phyloP scores from a whole-genome alignment of 441 rosid species.

The Erodium texanum region DNA sequence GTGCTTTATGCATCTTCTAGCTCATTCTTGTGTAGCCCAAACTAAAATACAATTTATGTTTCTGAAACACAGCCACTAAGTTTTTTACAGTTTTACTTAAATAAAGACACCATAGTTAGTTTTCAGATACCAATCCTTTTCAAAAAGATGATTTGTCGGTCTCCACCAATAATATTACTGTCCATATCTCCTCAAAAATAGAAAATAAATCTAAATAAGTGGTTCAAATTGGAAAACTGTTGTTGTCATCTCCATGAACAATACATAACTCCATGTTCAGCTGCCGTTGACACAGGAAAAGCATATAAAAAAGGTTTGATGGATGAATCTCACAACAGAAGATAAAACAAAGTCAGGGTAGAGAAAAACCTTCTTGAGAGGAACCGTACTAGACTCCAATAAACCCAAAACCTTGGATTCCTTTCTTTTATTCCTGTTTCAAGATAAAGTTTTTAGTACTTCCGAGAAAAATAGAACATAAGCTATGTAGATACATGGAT shows the following conservation, averaged over 20 bases:
- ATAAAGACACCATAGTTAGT: background rate
- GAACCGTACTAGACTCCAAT: background rate
- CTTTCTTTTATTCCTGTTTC: background rate
- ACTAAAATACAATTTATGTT: too few relatives aligned
- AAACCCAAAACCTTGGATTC: background rate
- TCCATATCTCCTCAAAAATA: background rate
- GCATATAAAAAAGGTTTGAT: background rate
- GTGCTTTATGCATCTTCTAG: background rate
- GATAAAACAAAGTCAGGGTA: background rate
- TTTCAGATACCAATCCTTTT: background rate
- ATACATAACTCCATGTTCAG: background rate
- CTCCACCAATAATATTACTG: too few relatives aligned
- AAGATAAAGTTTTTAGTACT: background rate
- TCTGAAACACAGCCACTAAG: background rate
- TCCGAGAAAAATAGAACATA: background rate
- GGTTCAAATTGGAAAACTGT: background rate
- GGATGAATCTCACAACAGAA: background rate
- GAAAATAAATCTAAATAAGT: background rate
- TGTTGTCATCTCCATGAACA: background rate
- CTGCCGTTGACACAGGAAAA: background rate
- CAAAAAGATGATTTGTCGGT: background rate
- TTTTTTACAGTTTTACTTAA: too few relatives aligned
- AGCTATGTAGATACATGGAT: background rate
- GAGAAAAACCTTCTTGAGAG: background rate
- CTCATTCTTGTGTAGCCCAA: background rate